Conservation (phyloP, 768 basidiomycete genomes). For the Boletus speciosus region DNA sequence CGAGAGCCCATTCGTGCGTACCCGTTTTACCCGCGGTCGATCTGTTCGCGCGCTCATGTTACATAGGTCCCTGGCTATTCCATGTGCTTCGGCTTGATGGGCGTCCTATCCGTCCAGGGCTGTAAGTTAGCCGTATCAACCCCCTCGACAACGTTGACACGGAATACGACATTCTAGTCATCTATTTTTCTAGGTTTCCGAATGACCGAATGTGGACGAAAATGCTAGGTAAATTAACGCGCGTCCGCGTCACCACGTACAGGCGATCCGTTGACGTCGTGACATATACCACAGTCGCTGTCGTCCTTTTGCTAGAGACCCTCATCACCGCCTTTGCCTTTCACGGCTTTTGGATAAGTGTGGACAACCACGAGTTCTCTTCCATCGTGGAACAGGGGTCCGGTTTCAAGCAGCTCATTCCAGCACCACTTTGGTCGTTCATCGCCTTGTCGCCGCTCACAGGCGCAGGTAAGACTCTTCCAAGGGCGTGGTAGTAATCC, state of each 20-base stretch:
- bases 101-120: not conserved
- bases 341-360: slow-evolving; percentile 8
- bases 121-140: not conserved
- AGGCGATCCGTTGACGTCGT: not conserved
- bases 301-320: slow-evolving; percentile 2
- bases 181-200: slow-evolving; percentile 10
- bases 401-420: not conserved
- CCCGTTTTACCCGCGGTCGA: not conserved
- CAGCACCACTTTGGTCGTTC: slow-evolving; percentile 11
- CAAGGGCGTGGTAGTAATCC: not conserved
- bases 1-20: slow-evolving; percentile 9
- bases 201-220: slow-evolving; percentile 6
- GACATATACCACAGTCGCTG: not conserved
- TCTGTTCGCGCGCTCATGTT: not conserved
- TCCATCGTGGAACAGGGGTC: slow-evolving; percentile 1
- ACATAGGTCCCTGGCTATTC: not conserved
- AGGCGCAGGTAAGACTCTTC: not conserved
- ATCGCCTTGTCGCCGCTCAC: not conserved
- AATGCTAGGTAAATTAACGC: not conserved
- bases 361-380: slow-evolving; percentile 1
- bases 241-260: not conserved
- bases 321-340: slow-evolving; percentile 10
- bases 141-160: not conserved
- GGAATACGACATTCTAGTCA: not conserved
- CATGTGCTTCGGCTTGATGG: not conserved